Evolutionary conservation across 805 yeast species (phyloP), one percentile per base, ranked within the genome.

Genomic region (Candida alai): DNA sequence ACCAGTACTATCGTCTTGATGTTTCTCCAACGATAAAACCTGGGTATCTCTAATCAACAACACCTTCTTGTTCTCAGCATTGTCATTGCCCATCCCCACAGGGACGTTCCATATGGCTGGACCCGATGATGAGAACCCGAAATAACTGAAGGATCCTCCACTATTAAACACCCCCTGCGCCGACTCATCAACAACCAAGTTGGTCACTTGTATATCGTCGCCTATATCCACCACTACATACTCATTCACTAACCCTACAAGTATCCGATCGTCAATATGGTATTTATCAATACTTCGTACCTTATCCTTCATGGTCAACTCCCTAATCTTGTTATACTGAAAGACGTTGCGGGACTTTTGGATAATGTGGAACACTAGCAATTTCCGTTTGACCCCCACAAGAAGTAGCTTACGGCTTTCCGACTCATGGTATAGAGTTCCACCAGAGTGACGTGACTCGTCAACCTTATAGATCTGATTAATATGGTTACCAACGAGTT

Each of bases 31-130:
- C 14, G 22, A 40, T 32, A 57, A 52, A 0, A 50, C 45, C 35
- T 57, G 66, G 6, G 61, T 51, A 34, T 65, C 71, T 30, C 61
- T 59, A 1, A 64, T 45, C 7, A 65, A 33, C 4, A 63, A 41
- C 13, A 56, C 25, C 4, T 4, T 28, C 13, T 29, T 18, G 12
- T 53, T 44, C 6, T 40, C 38, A 2, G 36, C 32, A n/a, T n/a
- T n/a, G n/a, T n/a, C n/a, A n/a, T n/a, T n/a, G n/a, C n/a, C n/a
- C n/a, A n/a, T n/a, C n/a, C n/a, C n/a, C 5, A 41, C 27, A 8
- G 45, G 43, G 6, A 62, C 37, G 18, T 57, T 47, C 40, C 48
- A 45, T 2, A 49, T 45, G 3, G 44, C 36, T 2, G 68, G 65
- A 2, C 61, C 61, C 3, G 54, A 37, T 15, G 47, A 45, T 2